These are phyloP conservation scores for Zygosaccharomyces pseudorouxii DNA, from an alignment of 805 yeast species.

Conservation along the genomic window DNA sequence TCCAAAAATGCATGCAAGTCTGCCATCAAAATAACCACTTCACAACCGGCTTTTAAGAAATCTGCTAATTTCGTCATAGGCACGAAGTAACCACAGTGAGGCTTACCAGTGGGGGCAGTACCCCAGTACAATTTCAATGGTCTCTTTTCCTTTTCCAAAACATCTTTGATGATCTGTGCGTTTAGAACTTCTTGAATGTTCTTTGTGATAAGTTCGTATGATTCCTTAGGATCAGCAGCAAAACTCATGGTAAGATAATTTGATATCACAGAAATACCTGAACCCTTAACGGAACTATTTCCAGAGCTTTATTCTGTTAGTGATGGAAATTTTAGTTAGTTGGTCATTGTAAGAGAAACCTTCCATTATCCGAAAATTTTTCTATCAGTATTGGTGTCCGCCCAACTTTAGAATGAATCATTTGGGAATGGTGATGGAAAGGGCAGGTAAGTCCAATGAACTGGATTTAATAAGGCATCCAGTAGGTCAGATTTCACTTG, in stretches of 20 bases:
- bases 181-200: slow-evolving; percentile 89
- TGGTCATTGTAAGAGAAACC: not conserved
- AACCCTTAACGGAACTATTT: not conserved
- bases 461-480: too few species aligned
- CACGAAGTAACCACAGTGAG: slow-evolving; percentile 98
- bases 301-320: not conserved
- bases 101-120: slow-evolving; percentile 98
- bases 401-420: not conserved
- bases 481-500: too few species aligned
- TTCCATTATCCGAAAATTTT: not conserved
- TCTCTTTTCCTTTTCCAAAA: slow-evolving; percentile 74
- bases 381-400: not conserved
- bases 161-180: slow-evolving; percentile 78
- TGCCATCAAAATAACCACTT: slow-evolving; percentile 85
- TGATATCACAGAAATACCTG: not conserved
- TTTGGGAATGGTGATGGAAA: not conserved
- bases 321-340: not conserved
- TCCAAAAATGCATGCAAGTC: slow-evolving; percentile 96
- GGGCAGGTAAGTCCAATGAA: not conserved
- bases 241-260: slow-evolving; percentile 8
- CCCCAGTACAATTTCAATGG: slow-evolving; percentile 95
- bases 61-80: slow-evolving; percentile 97
- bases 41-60: slow-evolving; percentile 93
- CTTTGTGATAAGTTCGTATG: slow-evolving; percentile 72
- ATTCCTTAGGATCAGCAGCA: slow-evolving; percentile 49